A percentile compares a stretch with the other conserved stretches of the same genome.
Conservation (phyloP, 2,329 filamentous ascomycete genomes). For the Fusarium ramigenum region DNA sequence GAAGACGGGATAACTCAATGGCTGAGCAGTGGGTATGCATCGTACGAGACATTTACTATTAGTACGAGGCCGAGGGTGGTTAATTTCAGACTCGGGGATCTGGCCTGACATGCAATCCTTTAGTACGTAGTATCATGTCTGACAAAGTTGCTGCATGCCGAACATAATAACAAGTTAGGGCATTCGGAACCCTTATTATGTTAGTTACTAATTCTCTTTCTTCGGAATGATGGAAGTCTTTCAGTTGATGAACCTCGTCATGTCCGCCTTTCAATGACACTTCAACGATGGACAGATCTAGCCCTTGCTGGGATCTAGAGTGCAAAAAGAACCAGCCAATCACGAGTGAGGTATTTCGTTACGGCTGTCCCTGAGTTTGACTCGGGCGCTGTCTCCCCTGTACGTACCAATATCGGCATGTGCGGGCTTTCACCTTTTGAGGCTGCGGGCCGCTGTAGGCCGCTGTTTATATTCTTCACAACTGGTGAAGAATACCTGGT, state of each 20-base stretch:
- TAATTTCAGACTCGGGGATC: constrained; percentile 3
- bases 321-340: constrained; percentile 23
- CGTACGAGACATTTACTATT: constrained; percentile 21
- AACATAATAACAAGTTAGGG: not conserved
- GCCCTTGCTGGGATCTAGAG: constrained; percentile 1
- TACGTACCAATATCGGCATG: constrained; percentile 2
- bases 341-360: constrained; percentile 34
- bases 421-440: constrained; percentile 4
- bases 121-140: not conserved
- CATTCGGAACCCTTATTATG: not conserved
- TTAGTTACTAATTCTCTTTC: not conserved
- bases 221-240: not conserved
- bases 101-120: not conserved
- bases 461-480: constrained; percentile 1
- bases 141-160: not conserved
- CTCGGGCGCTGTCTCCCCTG: constrained; percentile 25
- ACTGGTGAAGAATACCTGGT: not conserved
- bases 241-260: not conserved
- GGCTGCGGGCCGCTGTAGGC: constrained; percentile 20
- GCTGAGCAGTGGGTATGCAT: constrained; percentile 30
- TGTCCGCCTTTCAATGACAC: not conserved
- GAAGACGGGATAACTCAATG: constrained; percentile 12
- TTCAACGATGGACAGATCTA: not conserved
- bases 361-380: constrained; percentile 27
- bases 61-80: constrained; percentile 13